phyloP scores from a whole-genome alignment of 148 eudicot genomes.

The Heliamphora exappendiculata region DNA sequence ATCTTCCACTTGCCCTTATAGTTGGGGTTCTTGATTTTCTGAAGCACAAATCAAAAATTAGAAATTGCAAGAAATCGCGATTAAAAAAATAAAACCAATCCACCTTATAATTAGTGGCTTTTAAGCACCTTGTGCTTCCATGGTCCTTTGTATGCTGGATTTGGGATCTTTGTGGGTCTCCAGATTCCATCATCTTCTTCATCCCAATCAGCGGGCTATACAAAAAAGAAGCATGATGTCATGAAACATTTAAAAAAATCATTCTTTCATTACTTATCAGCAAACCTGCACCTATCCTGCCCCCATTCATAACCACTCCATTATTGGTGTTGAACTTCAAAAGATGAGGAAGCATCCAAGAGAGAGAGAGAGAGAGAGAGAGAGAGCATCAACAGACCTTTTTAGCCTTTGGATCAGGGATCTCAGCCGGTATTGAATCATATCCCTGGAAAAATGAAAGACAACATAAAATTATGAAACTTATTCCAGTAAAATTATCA shows the following conservation, averaged over 20 bases:
- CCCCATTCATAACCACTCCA: background rate
- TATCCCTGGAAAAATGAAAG: constrained; percentile 64
- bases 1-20: constrained; percentile 96
- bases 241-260: background rate
- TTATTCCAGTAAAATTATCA: background rate
- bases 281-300: background rate
- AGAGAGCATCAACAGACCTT: constrained; percentile 36
- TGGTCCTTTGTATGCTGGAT: constrained; percentile 95
- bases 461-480: constrained; percentile 4
- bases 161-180: constrained; percentile 74
- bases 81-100: background rate
- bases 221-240: background rate
- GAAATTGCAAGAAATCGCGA: background rate
- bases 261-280: background rate
- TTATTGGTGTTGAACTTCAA: background rate
- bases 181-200: constrained; percentile 96
- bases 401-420: constrained; percentile 86
- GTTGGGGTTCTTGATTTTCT: constrained; percentile 91
- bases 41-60: constrained; percentile 16
- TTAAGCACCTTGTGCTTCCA: constrained; percentile 78
- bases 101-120: background rate
- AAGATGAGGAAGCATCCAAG: background rate
- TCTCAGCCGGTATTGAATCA: constrained; percentile 77
- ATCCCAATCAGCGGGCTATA: constrained; percentile 83
- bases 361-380: background rate